Conservation (phyloP, 164 flowering plant species). For the Kalanchoe fedtschenkoi region DNA sequence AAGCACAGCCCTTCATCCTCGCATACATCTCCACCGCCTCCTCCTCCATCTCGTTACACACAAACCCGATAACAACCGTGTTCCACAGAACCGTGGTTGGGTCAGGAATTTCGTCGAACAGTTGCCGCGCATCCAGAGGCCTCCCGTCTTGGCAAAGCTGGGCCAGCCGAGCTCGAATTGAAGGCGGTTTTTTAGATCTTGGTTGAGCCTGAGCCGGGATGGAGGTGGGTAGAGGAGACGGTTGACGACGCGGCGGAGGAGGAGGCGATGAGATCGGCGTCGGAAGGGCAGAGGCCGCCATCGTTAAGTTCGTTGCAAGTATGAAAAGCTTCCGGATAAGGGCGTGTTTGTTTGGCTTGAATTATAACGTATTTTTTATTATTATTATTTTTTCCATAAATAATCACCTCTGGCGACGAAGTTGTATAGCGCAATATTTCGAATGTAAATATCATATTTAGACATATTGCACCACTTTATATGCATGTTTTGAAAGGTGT, state of each 20-base stretch:
- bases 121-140: slow-evolving; percentile 56
- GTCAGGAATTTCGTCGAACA: slow-evolving; percentile 61
- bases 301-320: too few relatives aligned
- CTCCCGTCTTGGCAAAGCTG: slow-evolving; percentile 64
- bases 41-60: slow-evolving; percentile 64
- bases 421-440: too few relatives aligned
- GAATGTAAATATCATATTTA: too few relatives aligned
- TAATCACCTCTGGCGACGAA: too few relatives aligned
- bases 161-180: slow-evolving; percentile 63
- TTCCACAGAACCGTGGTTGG: slow-evolving; percentile 81
- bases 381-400: too few relatives aligned
- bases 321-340: too few relatives aligned
- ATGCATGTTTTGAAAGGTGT: too few relatives aligned
- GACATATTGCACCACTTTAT: too few relatives aligned
- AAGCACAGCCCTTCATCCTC: slow-evolving; percentile 27
- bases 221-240: slow-evolving; percentile 6
- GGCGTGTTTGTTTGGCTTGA: too few relatives aligned
- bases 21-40: slow-evolving; percentile 60
- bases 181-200: slow-evolving; percentile 20
- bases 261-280: neutral
- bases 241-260: neutral
- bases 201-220: slow-evolving; percentile 9
- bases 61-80: slow-evolving; percentile 75
- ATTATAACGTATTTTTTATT: too few relatives aligned
- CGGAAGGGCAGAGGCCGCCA: neutral